A percentile compares a stretch with the other conserved stretches of the same genome.
Conservation (phyloP, 78 protist genomes). For the Bodo saltans region DNA sequence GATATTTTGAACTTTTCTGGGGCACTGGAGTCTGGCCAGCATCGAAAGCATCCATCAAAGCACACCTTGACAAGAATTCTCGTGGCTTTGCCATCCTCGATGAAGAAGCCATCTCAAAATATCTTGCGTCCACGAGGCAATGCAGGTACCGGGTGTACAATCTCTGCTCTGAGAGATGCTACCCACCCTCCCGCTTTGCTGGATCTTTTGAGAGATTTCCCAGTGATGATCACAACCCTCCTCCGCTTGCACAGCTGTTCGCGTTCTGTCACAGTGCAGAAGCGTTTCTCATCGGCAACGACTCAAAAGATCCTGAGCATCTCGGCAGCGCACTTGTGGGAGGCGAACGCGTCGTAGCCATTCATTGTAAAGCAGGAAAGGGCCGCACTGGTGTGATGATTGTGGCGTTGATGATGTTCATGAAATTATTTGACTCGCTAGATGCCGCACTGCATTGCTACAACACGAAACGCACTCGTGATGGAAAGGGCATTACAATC, state of each 20-base stretch:
- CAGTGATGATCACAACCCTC: conserved; percentile 53
- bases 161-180: conserved; percentile 35
- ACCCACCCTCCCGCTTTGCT: conserved; percentile 28
- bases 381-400: conserved; percentile 67
- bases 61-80: conserved; percentile 39
- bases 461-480: conserved; percentile 33
- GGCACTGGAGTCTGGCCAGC: no score
- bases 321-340: no score
- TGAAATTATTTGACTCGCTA: neutral
- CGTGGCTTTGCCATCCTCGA: no score
- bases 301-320: conserved; percentile 15
- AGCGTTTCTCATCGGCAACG: no score
- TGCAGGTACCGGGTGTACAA: no score
- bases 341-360: conserved; percentile 50
- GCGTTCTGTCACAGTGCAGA: conserved; percentile 20
- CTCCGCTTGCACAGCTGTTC: conserved; percentile 5
- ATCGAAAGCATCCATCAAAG: no score
- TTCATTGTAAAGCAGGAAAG: conserved; percentile 79
- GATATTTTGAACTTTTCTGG: no score
- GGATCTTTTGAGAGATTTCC: conserved; percentile 9
- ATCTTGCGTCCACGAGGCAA: no score
- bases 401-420: conserved; percentile 4
- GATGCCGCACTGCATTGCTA: conserved; percentile 43
- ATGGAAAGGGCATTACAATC: conserved; percentile 63
- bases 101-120: no score